Conservation (phyloP, 2,329 filamentous ascomycete genomes). For the Sporothrix sp. region DNA sequence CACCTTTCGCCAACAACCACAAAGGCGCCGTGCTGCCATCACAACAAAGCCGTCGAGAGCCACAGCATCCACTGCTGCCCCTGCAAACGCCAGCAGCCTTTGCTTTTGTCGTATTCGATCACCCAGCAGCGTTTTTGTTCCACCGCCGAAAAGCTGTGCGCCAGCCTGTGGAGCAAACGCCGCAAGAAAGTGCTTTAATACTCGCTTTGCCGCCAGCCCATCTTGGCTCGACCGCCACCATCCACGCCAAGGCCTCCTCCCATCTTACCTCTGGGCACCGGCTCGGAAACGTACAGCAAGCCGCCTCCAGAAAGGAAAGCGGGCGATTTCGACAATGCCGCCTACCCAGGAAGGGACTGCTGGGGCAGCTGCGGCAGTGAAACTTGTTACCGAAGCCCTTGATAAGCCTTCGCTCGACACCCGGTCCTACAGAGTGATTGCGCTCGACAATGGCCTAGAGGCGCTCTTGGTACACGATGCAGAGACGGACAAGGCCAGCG, state of each 20-base stretch:
- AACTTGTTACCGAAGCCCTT: conserved; percentile 53
- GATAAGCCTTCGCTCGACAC: conserved; percentile 82
- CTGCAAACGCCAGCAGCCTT: background rate
- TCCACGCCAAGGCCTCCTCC: background rate
- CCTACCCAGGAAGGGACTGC: background rate
- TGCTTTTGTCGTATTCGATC: background rate
- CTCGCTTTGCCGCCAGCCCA: background rate
- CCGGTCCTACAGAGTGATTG: conserved; percentile 77
- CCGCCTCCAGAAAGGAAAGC: background rate
- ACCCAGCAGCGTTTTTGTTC: background rate
- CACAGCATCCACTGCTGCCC: conserved; percentile 1
- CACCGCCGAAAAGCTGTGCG: background rate
- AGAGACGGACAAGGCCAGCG: conserved; percentile 93
- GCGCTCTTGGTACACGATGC: conserved; percentile 87
- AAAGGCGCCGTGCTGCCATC: conserved; percentile 1
- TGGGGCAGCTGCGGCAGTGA: background rate
- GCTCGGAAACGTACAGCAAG: background rate
- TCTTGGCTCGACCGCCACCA: too few species aligned
- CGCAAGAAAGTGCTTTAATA: background rate
- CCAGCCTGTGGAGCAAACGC: background rate
- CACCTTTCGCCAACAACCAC: background rate
- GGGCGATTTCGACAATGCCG: conserved; percentile 4
- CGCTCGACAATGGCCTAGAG: conserved; percentile 78
- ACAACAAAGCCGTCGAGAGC: background rate
- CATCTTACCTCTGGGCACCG: too few species aligned